These are phyloP conservation scores for Polytrichum formosum DNA, from an alignment of 225 moss, liverwort and hornwort genomes.

Conservation along the genomic window DNA sequence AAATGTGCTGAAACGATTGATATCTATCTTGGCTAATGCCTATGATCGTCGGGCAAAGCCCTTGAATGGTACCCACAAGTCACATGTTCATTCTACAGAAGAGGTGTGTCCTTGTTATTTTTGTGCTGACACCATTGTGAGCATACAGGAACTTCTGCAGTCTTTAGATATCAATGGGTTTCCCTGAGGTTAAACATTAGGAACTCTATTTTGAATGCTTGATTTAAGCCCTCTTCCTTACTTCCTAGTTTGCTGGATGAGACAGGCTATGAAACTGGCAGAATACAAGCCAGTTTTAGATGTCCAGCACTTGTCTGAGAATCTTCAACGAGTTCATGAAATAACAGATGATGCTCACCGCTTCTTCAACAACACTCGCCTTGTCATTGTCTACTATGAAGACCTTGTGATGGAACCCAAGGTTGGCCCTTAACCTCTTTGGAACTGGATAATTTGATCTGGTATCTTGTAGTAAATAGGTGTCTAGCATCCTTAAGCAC, in stretches of 20 bases:
- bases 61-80: constrained; percentile 62
- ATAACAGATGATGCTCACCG: constrained; percentile 44
- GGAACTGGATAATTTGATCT: too few species aligned
- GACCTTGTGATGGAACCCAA: constrained; percentile 36
- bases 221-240: too few species aligned
- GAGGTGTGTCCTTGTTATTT: constrained; percentile 27
- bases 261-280: constrained; percentile 57
- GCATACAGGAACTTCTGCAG: too few species aligned
- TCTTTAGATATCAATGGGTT: too few species aligned
- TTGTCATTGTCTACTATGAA: constrained; percentile 53
- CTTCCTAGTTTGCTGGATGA: not conserved
- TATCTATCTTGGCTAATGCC: constrained; percentile 64
- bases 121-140: too few species aligned
- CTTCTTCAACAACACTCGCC: constrained; percentile 46
- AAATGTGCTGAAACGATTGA: constrained; percentile 51
- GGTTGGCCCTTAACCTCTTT: constrained; percentile 18
- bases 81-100: constrained; percentile 59
- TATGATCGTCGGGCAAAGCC: constrained; percentile 50
- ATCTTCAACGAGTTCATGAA: constrained; percentile 51
- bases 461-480: too few species aligned
- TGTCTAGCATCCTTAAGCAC: too few species aligned
- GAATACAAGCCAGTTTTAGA: constrained; percentile 60
- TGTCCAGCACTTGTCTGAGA: constrained; percentile 28
- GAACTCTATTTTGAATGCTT: not conserved
- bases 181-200: too few species aligned